Conservation (phyloP, 2,329 filamentous ascomycete genomes). For the Stagonosporopsis vannaccii region DNA sequence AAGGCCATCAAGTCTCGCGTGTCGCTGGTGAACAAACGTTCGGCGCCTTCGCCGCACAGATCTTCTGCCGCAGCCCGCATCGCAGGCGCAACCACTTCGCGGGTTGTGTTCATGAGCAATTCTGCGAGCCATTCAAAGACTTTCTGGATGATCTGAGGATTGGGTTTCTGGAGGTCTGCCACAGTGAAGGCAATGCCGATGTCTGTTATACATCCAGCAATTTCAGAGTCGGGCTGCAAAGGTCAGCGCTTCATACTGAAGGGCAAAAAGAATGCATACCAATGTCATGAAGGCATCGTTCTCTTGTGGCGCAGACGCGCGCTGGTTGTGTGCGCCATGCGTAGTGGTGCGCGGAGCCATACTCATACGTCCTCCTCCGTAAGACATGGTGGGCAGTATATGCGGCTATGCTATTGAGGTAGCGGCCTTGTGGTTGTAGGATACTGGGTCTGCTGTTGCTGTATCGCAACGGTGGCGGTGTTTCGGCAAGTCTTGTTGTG, state of each 20-base stretch:
- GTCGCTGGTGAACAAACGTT: constrained; percentile 79
- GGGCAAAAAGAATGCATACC: constrained; percentile 40
- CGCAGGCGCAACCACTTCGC: constrained; percentile 90
- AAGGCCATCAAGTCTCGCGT: constrained; percentile 96
- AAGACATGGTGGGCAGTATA: constrained; percentile 51
- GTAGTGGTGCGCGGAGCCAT: constrained; percentile 54
- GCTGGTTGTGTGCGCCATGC: constrained; percentile 43
- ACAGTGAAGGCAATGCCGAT: constrained; percentile 90
- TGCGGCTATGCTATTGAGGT: constrained; percentile 1
- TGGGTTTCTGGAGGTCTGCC: constrained; percentile 90
- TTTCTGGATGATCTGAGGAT: constrained; percentile 92
- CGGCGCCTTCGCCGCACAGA: constrained; percentile 81
- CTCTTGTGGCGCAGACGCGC: constrained; percentile 52
- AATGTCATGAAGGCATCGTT: constrained; percentile 60
- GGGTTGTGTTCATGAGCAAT: constrained; percentile 89
- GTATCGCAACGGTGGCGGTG: constrained; percentile 7
- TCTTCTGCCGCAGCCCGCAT: constrained; percentile 94
- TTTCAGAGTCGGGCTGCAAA: constrained; percentile 73
- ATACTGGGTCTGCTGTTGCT: constrained; percentile 4
- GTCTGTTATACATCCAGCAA: constrained; percentile 95
- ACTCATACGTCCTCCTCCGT: constrained; percentile 60
- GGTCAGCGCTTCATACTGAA: constrained; percentile 23
- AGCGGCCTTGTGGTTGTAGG: background rate
- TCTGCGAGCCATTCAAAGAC: constrained; percentile 99
- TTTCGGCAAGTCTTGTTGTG: constrained; percentile 20